phyloP scores from a whole-genome alignment of 2,329 filamentous ascomycete genomes.

The Penicillium sp. region DNA sequence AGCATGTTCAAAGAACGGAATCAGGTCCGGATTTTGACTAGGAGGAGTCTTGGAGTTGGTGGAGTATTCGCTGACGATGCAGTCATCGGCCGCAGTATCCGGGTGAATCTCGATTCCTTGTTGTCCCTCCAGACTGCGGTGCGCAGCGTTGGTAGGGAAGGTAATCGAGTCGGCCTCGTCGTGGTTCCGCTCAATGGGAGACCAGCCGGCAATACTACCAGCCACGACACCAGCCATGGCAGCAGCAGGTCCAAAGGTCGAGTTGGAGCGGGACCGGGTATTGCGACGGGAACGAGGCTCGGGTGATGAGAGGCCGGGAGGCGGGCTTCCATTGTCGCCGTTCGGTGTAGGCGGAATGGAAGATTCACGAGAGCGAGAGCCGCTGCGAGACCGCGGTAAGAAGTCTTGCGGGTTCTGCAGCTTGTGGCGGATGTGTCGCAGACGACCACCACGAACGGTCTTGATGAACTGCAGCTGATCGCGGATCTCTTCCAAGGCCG shows the following conservation, averaged over 20 bases:
- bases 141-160: conserved; percentile 45
- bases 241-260: conserved; percentile 63
- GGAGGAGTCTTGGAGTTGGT: conserved; percentile 47
- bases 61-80: conserved; percentile 48
- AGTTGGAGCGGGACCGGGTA: conserved; percentile 65
- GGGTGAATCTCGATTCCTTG: conserved; percentile 56
- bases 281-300: conserved; percentile 57
- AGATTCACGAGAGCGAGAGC: conserved; percentile 48
- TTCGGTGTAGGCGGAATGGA: conserved; percentile 63
- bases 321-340: conserved; percentile 52
- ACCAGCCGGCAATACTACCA: conserved; percentile 70
- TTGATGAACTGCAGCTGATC: conserved; percentile 70
- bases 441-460: conserved; percentile 66
- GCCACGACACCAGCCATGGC: conserved; percentile 71
- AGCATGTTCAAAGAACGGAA: conserved; percentile 52
- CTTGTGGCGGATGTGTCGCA: conserved; percentile 66
- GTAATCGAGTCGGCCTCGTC: conserved; percentile 47
- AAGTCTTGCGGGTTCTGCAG: conserved; percentile 62
- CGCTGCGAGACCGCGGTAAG: conserved; percentile 52
- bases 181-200: conserved; percentile 60
- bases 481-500: conserved; percentile 66
- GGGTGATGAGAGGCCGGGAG: conserved; percentile 58
- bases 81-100: conserved; percentile 53
- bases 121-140: conserved; percentile 49
- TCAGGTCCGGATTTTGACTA: conserved; percentile 54